A percentile compares a stretch with the other conserved stretches of the same genome.
phyloP scores from a whole-genome alignment of 257 asterid species.

The Ajuga chamaepitys region DNA sequence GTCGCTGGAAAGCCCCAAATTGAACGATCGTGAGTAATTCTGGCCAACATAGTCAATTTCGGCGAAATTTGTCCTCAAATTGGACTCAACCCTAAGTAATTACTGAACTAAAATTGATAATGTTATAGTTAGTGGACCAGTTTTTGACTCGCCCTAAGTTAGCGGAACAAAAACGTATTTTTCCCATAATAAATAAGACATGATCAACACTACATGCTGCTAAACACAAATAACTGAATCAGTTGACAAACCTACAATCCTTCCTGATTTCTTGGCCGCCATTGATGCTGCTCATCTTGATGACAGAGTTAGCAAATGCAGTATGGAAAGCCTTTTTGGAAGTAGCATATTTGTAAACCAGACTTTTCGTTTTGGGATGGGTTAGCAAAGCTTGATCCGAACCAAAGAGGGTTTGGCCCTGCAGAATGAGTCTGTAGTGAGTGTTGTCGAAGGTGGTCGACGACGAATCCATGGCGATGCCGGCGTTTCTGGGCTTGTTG shows the following conservation, averaged over 20 bases:
- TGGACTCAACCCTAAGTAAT: no score
- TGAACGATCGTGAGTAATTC: no score
- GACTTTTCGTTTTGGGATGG: slow-evolving; percentile 30
- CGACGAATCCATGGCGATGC: slow-evolving; percentile 63
- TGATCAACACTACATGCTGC: no score
- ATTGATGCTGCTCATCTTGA: slow-evolving; percentile 81
- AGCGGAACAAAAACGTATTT: no score
- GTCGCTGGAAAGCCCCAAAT: no score
- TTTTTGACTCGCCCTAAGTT: no score
- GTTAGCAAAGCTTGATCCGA: slow-evolving; percentile 71
- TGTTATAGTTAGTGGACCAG: no score
- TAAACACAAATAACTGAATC: background rate
- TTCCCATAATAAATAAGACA: no score
- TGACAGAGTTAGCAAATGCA: slow-evolving; percentile 65
- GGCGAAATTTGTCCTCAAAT: no score
- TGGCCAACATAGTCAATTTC: no score
- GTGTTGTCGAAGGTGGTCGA: slow-evolving; percentile 65
- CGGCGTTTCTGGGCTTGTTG: slow-evolving; percentile 48
- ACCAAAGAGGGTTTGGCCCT: slow-evolving; percentile 44
- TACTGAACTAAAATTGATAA: no score
- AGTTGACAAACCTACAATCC: slow-evolving; percentile 68
- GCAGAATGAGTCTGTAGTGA: slow-evolving; percentile 54
- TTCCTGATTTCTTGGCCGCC: slow-evolving; percentile 79
- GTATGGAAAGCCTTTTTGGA: slow-evolving; percentile 53
- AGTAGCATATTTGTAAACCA: slow-evolving; percentile 55